Conservation (phyloP, 192 early-diverging fungal genomes). For the Pilobolus umbonatus region DNA sequence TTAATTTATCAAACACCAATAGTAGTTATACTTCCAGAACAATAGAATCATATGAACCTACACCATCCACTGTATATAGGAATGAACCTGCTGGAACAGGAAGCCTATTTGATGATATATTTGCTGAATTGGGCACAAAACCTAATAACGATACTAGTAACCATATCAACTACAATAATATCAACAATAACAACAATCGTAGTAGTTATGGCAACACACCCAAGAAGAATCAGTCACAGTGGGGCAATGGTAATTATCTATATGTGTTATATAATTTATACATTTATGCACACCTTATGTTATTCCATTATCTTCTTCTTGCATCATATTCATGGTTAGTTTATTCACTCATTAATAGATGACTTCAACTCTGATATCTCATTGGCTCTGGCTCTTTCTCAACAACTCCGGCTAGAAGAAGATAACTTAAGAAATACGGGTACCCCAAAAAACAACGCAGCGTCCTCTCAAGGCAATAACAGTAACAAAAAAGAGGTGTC, state of each 20-base stretch:
- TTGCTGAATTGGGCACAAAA: slow-evolving; percentile 18
- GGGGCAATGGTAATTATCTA: too few relatives aligned
- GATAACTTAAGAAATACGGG: not conserved
- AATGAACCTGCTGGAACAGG: slow-evolving; percentile 3
- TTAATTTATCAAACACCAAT: not conserved
- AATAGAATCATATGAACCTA: not conserved
- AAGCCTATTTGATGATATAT: slow-evolving; percentile 28
- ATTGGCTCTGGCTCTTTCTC: slow-evolving; percentile 17
- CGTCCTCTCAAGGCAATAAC: not conserved
- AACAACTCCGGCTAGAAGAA: slow-evolving; percentile 11
- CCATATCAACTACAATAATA: too few relatives aligned
- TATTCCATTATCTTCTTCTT: not conserved
- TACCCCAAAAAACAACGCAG: not conserved
- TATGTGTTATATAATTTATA: too few relatives aligned
- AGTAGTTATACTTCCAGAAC: not conserved
- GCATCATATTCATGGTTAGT: not conserved
- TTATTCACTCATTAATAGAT: too few relatives aligned
- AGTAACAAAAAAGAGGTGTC: not conserved
- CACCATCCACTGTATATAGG: not conserved
- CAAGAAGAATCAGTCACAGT: too few relatives aligned
- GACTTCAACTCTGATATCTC: slow-evolving; percentile 12
- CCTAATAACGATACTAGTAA: too few relatives aligned
- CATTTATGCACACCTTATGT: too few relatives aligned
- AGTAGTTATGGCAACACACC: too few relatives aligned
- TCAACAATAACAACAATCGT: too few relatives aligned